Evolutionary conservation across 192 early-diverging fungal genomes (phyloP), one percentile per base, ranked within the genome.

Genomic region (Coemansia sp.): DNA sequence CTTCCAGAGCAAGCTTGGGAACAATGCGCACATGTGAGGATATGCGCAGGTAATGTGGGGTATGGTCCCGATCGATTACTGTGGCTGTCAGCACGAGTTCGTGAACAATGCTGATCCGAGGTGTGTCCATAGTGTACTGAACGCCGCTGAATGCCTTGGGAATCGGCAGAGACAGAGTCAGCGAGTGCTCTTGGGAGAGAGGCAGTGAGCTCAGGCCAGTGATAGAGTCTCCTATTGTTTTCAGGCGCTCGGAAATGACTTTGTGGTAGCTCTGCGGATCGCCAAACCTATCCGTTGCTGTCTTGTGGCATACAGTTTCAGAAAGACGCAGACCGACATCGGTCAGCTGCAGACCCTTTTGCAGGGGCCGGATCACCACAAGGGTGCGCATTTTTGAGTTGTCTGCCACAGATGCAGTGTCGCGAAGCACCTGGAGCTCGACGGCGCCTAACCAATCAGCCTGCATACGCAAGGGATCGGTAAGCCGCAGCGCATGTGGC

Each of bases 401-500:
- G 56, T 73, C 70, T 5, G 62, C 45, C 37, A 72, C 41, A 3
- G 76, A 59, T 11, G 41, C 61, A 7, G 62, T 53, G 63, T 70
- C 71, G 43, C 67, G 58, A 0, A 70, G 52, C 11, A 79, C 55
- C 51, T 67, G 70, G 6, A 79, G 76, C 65, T 64, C 61, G 12
- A 79, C 67, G 5, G 71, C 65, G 15, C 64, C 76, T 14, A 79
- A 57, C 76, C 76, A 79, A 60, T 79, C 71, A 11, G 71, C 67
- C 52, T 67, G 70, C 60, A 66, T 61, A 14, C 62, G 58, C 56
- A 79, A 49, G 1, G 70, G 43, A 5, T 73, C 71, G 7, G 63
- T 24, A 2, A 70, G 61, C 2, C 53, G 25, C 32, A 67, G 19
- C 8, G 63, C 61, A 35, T 64, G 58, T 5, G 56, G 38, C 24